A percentile compares a stretch with the other conserved stretches of the same genome.
Conservation (phyloP, 2,329 filamentous ascomycete genomes). For the Furcasterigmium sp. region DNA sequence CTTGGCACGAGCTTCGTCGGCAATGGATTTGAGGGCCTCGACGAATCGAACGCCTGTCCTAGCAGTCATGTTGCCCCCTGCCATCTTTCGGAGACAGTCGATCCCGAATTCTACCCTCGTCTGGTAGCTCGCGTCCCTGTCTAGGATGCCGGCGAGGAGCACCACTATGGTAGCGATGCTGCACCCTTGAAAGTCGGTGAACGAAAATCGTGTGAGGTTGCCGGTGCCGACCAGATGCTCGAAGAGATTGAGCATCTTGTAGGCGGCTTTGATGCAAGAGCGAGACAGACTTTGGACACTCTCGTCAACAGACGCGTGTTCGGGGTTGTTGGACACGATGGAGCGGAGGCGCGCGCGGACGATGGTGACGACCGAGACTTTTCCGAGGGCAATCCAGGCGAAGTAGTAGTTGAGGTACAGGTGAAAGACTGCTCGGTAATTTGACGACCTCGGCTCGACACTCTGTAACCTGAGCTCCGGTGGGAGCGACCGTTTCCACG, state of each 20-base stretch:
- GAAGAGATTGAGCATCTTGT: slow-evolving; percentile 24
- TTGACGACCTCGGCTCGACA: slow-evolving; percentile 18
- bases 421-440: slow-evolving; percentile 26
- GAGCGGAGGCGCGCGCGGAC: slow-evolving; percentile 18
- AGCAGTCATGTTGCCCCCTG: slow-evolving; percentile 22
- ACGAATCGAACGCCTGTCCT: slow-evolving; percentile 18
- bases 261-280: slow-evolving; percentile 23
- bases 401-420: slow-evolving; percentile 30
- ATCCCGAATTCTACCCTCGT: slow-evolving; percentile 22
- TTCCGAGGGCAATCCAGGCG: slow-evolving; percentile 28
- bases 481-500: slow-evolving; percentile 24
- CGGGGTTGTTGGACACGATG: slow-evolving; percentile 7
- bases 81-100: slow-evolving; percentile 25
- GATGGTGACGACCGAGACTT: slow-evolving; percentile 25
- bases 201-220: slow-evolving; percentile 28
- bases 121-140: slow-evolving; percentile 24
- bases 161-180: slow-evolving; percentile 30
- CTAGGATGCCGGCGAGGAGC: slow-evolving; percentile 25
- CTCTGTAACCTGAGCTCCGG: slow-evolving; percentile 18
- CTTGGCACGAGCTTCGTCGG: slow-evolving; percentile 15
- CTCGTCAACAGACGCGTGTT: slow-evolving; percentile 4
- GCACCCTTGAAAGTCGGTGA: slow-evolving; percentile 32
- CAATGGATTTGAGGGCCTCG: slow-evolving; percentile 15
- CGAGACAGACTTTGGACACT: slow-evolving; percentile 14
- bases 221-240: slow-evolving; percentile 19